A percentile compares a stretch with the other conserved stretches of the same genome.
Conservation (phyloP, 1,139 yeast species). For the Yamadazyma sp. region DNA sequence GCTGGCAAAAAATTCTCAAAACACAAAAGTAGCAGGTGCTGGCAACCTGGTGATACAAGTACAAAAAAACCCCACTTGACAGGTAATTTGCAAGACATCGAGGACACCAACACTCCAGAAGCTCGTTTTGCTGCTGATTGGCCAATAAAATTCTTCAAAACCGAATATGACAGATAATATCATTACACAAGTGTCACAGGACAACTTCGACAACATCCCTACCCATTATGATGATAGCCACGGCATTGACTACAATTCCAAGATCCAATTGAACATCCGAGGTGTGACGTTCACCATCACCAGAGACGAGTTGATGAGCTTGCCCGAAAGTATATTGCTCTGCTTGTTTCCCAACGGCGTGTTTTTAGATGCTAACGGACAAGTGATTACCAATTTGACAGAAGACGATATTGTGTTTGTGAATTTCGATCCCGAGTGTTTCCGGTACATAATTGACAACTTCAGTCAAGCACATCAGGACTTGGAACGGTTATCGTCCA, state of each 20-base stretch:
- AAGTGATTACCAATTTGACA: slow-evolving; percentile 71
- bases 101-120: background rate
- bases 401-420: slow-evolving; percentile 77
- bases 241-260: slow-evolving; percentile 57
- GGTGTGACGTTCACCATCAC: slow-evolving; percentile 69
- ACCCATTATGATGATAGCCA: slow-evolving; percentile 23
- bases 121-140: too few species aligned
- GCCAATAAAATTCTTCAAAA: too few species aligned
- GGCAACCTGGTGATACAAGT: slow-evolving; percentile 10
- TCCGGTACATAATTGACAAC: slow-evolving; percentile 73
- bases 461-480: slow-evolving; percentile 53
- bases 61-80: too few species aligned
- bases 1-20: slow-evolving; percentile 2
- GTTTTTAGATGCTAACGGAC: slow-evolving; percentile 70
- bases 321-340: slow-evolving; percentile 86
- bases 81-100: background rate
- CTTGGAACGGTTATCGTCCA: slow-evolving; percentile 25
- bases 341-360: slow-evolving; percentile 92
- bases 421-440: slow-evolving; percentile 83
- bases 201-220: slow-evolving; percentile 21
- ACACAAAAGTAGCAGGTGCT: slow-evolving; percentile 11
- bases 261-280: slow-evolving; percentile 65
- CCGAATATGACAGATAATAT: slow-evolving; percentile 39
- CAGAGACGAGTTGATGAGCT: slow-evolving; percentile 82
- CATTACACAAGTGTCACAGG: slow-evolving; percentile 66